Evolutionary conservation across 1,139 yeast genomes (phyloP).

Genomic region (Candida tetrigidarum): DNA sequence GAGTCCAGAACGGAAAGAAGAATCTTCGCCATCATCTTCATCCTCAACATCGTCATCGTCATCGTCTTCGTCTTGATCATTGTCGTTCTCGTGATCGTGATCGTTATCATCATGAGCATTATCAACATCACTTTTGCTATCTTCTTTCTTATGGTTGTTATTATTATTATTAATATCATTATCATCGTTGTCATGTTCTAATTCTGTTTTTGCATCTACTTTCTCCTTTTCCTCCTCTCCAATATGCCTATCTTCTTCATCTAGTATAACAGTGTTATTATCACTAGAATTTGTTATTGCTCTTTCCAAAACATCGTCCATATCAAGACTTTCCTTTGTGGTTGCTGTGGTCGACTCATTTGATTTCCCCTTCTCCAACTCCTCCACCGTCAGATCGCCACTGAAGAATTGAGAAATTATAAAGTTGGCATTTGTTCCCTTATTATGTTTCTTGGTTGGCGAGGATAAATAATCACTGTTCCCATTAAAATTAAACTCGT

Average conservation of each 20-base stretch:
- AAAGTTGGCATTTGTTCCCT: constrained; percentile 7
- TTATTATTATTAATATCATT: not conserved
- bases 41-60: not conserved
- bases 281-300: constrained; percentile 26
- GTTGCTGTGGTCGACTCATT: not conserved
- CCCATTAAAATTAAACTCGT: constrained; percentile 12
- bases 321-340: constrained; percentile 2
- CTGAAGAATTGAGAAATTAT: constrained; percentile 17
- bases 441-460: constrained; percentile 6
- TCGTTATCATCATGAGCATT: not conserved
- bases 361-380: not conserved
- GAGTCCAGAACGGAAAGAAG: constrained; percentile 1
- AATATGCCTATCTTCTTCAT: constrained; percentile 20
- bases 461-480: constrained; percentile 5
- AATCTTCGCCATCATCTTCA: constrained; percentile 7
- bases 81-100: constrained; percentile 11
- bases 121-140: too few species aligned
- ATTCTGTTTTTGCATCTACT: not conserved
- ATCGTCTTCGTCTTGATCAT: not conserved
- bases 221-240: not conserved
- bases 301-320: constrained; percentile 14
- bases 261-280: constrained; percentile 29
- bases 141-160: too few species aligned
- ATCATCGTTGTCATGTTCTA: not conserved
- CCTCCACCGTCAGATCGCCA: constrained; percentile 7